Conservation (phyloP, 306 rosid genomes). For the Coriaria nepalensis region DNA sequence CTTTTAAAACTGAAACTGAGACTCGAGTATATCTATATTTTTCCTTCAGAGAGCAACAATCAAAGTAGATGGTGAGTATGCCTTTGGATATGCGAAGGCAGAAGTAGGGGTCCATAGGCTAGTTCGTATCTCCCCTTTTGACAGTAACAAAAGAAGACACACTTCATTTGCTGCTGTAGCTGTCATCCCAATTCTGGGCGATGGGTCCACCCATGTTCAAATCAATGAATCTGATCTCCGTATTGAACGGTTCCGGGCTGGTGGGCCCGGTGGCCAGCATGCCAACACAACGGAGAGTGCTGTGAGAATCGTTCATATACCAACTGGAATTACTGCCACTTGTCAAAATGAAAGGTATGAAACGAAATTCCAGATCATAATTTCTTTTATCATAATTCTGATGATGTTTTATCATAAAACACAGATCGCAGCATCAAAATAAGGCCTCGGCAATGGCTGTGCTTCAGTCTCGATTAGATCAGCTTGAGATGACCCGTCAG, state of each 20-base stretch:
- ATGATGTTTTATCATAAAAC: conserved; percentile 2
- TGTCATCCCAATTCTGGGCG: conserved; percentile 76
- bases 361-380: conserved; percentile 2
- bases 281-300: conserved; percentile 93
- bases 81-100: conserved; percentile 96
- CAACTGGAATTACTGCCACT: conserved; percentile 84
- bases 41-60: conserved; percentile 80
- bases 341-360: conserved; percentile 88
- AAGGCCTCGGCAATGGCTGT: conserved; percentile 94
- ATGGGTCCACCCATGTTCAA: conserved; percentile 54
- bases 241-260: conserved; percentile 77
- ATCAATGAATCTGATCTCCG: conserved; percentile 90
- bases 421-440: conserved; percentile 87
- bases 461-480: conserved; percentile 83
- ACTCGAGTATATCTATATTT: neutral
- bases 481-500: conserved; percentile 84
- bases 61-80: conserved; percentile 84
- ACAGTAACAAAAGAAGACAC: conserved; percentile 79
- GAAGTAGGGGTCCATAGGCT: conserved; percentile 96
- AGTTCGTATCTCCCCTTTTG: conserved; percentile 94
- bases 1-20: neutral
- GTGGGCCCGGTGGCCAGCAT: conserved; percentile 97
- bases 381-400: conserved; percentile 4
- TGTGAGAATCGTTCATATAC: conserved; percentile 76
- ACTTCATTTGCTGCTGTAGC: conserved; percentile 98